Base-by-base conservation (phyloP, 371 early-diverging fungal species). In the Mortierella sp. region DNA sequence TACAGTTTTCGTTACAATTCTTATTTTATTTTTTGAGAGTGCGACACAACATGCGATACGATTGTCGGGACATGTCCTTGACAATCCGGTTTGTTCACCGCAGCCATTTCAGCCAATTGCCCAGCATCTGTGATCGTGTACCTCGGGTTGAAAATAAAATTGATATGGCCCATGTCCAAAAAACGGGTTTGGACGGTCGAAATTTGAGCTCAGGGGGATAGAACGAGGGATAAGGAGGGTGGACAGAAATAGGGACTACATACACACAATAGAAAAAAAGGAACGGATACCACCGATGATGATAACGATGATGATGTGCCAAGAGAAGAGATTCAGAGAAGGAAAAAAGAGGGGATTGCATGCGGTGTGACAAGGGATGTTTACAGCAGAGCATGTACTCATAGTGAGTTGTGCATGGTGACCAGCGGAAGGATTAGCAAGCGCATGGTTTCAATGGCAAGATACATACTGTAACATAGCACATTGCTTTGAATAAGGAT, bases 181-280 rank as follows among this genome's bases (percentile, higher is more conserved):
- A 61, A 61, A 61, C 61, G 61, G 61, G 61, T 61, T 61, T 61
- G 61, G 61, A n/a, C 58, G 19, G 31, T 58, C 34, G 29, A n/a
- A n/a, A 14, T 31, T 16, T 34, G 31, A 8, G 22, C 61, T 61
- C 61, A 37, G 22, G 61, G 48, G 58, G 19, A n/a, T n/a, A n/a
- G n/a, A n/a, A n/a, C n/a, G 26, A 53, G 53, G 13, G 9, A 26
- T 0, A 24, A 9, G 19, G 2, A 16, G 7, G 55, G 8, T 5
- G 2, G 6, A 55, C 31, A 55, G 58, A 58, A 37, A 58, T 22
- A 58, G 34, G 61, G 37, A 22, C 61, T 37, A 61, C 61, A 22
- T 8, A 19, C 4, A 19, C 61, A 34, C 19, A 55, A 22, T 37
- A 61, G 48, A 55, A 16, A 31, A 55, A 16, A 34, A 19, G 29